Conservation (phyloP, 768 basidiomycete genomes). For the Tricholoma bakamatsutake region DNA sequence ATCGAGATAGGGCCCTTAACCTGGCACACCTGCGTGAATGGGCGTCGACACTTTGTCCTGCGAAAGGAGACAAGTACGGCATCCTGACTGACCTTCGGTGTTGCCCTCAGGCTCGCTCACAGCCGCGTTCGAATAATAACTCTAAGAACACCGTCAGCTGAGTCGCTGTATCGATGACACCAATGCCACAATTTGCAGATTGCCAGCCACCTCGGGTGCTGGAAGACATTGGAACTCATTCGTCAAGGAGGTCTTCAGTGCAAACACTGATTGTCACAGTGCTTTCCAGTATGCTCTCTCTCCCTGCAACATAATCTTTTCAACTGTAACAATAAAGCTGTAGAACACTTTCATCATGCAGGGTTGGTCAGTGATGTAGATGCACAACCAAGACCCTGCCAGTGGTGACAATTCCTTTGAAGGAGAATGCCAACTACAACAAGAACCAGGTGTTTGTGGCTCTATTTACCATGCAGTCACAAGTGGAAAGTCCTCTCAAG, state of each 20-base stretch:
- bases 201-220: too few relatives aligned
- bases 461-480: too few relatives aligned
- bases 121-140: slow-evolving; percentile 1
- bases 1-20: neutral
- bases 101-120: slow-evolving; percentile 4
- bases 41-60: slow-evolving; percentile 6
- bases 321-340: neutral
- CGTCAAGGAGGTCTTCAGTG: neutral
- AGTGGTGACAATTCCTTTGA: too few relatives aligned
- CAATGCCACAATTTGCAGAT: too few relatives aligned
- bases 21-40: slow-evolving; percentile 1
- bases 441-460: too few relatives aligned
- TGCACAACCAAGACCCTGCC: too few relatives aligned
- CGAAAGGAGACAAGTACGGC: slow-evolving; percentile 2
- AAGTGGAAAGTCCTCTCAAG: too few relatives aligned
- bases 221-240: too few relatives aligned
- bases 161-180: slow-evolving; percentile 6
- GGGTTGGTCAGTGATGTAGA: neutral
- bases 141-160: slow-evolving; percentile 8
- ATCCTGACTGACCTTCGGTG: slow-evolving; percentile 3
- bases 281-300: neutral
- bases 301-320: neutral
- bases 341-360: slow-evolving; percentile 4
- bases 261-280: neutral
- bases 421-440: neutral